phyloP scores from a whole-genome alignment of 192 early-diverging fungal species.

The Linnemannia elongata region DNA sequence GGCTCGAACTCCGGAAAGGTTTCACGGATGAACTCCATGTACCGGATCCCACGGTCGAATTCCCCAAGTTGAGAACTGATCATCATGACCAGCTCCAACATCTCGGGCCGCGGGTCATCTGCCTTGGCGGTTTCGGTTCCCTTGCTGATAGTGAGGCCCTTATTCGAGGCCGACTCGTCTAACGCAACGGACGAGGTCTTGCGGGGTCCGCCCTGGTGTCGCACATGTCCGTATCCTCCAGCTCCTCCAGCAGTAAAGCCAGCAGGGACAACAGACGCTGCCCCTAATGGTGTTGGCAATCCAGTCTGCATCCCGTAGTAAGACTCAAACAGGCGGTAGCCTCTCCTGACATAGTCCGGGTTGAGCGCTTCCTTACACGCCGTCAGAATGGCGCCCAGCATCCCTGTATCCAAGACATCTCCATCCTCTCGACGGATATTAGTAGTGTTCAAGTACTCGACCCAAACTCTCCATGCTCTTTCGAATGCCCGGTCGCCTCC shows the following conservation, averaged over 20 bases:
- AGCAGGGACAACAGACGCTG: not conserved
- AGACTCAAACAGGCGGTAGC: slow-evolving; percentile 28
- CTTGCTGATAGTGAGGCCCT: not conserved
- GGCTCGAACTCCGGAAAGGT: slow-evolving; percentile 35
- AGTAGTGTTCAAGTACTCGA: slow-evolving; percentile 30
- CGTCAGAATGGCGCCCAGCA: slow-evolving; percentile 36
- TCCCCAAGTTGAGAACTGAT: slow-evolving; percentile 38
- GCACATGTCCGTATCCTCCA: not conserved
- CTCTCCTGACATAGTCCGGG: slow-evolving; percentile 25
- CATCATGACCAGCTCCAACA: slow-evolving; percentile 35
- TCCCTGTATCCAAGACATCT: slow-evolving; percentile 17
- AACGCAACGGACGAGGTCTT: not conserved
- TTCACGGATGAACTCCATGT: slow-evolving; percentile 28
- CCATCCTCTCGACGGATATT: slow-evolving; percentile 27
- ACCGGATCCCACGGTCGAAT: slow-evolving; percentile 15
- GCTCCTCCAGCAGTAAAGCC: not conserved
- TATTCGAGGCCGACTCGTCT: not conserved
- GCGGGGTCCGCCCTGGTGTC: not conserved
- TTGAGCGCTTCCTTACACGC: slow-evolving; percentile 31
- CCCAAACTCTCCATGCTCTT: slow-evolving; percentile 50
- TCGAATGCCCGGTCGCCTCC: slow-evolving; percentile 43
- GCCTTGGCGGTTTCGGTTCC: slow-evolving; percentile 15
- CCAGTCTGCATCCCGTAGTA: slow-evolving; percentile 24
- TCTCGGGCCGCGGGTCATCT: not conserved
- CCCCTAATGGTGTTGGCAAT: not conserved